Evolutionary conservation across 345 rosid genomes (phyloP).

Genomic region (Crucihimalaya himalaica): DNA sequence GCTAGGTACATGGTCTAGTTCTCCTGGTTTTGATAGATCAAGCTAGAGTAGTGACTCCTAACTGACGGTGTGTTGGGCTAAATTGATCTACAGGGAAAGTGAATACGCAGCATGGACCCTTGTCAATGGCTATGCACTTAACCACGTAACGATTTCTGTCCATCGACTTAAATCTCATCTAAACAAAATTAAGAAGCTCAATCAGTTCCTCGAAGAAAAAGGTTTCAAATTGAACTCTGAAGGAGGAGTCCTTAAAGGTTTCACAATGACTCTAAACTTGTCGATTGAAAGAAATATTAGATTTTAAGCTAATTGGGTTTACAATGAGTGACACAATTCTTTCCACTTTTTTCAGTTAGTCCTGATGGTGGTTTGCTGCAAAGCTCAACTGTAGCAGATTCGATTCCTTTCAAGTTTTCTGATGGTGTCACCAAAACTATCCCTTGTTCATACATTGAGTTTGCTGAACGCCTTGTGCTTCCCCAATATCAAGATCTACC

Average conservation of each 20-base stretch:
- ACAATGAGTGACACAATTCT: not conserved
- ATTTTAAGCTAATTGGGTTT: not conserved
- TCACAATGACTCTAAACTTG: not conserved
- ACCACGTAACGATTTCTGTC: slow-evolving; percentile 85
- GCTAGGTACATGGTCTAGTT: slow-evolving; percentile 54
- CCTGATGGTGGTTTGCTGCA: slow-evolving; percentile 91
- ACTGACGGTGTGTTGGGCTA: slow-evolving; percentile 13
- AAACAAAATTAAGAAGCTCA: slow-evolving; percentile 59
- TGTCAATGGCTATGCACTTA: slow-evolving; percentile 89
- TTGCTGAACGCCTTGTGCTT: slow-evolving; percentile 91
- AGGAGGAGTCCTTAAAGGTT: slow-evolving; percentile 93
- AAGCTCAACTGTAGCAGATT: slow-evolving; percentile 94
- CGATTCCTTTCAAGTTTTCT: slow-evolving; percentile 60
- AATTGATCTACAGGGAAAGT: slow-evolving; percentile 60
- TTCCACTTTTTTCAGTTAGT: slow-evolving; percentile 57
- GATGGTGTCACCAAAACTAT: slow-evolving; percentile 67
- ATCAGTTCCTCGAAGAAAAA: slow-evolving; percentile 63
- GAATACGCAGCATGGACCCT: slow-evolving; percentile 99
- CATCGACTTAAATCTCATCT: slow-evolving; percentile 77
- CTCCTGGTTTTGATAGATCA: not conserved
- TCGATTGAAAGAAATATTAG: not conserved
- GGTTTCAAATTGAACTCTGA: slow-evolving; percentile 81
- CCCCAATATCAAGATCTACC: slow-evolving; percentile 63
- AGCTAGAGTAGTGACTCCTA: slow-evolving; percentile 3
- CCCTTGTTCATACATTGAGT: slow-evolving; percentile 95